These are phyloP conservation scores for Blepharisma japonicum DNA, from an alignment of 73 alveolate species.

Conservation along the genomic window DNA sequence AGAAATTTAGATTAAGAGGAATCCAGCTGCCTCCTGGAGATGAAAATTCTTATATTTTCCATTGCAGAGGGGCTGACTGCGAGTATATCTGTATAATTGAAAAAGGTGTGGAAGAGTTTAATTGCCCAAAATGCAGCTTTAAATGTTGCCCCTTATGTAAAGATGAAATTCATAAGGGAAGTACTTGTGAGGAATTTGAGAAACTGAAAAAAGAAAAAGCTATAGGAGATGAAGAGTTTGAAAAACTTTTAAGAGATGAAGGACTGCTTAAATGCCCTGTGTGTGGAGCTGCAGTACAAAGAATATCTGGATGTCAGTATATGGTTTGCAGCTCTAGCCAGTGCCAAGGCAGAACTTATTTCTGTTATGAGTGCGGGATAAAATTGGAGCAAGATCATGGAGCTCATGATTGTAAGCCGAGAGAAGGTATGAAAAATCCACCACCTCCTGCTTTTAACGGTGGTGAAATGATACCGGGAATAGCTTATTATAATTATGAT, in stretches of 20 bases:
- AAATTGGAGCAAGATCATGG: conserved; percentile 26
- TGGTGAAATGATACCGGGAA: too few species aligned
- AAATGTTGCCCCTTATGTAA: conserved; percentile 31
- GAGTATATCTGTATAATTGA: conserved; percentile 13
- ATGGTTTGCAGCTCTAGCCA: conserved; percentile 11
- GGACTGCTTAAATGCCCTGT: conserved; percentile 29
- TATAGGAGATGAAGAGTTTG: conserved; percentile 3
- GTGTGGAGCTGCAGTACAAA: conserved; percentile 26
- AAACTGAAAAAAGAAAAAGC: conserved; percentile 13
- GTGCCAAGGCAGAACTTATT: conserved; percentile 26
- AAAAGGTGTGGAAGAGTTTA: conserved; percentile 2
- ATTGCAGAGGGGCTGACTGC: conserved; percentile 23
- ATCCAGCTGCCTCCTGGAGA: neutral
- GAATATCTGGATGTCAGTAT: conserved; percentile 24
- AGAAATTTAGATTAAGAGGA: neutral
- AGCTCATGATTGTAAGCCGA: conserved; percentile 22
- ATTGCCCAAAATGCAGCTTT: conserved; percentile 15
- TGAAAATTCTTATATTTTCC: neutral
- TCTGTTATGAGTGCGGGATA: conserved; percentile 23
- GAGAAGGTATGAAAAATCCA: neutral
- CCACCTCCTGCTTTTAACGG: too few species aligned
- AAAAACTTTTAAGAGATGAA: conserved; percentile 17
- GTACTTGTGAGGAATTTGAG: conserved; percentile 9
- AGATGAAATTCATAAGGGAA: conserved; percentile 19
- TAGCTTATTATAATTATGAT: too few species aligned